These are phyloP conservation scores for Juncus inflexus DNA, from an alignment of 176 grass and related monocot genomes.

Conservation along the genomic window DNA sequence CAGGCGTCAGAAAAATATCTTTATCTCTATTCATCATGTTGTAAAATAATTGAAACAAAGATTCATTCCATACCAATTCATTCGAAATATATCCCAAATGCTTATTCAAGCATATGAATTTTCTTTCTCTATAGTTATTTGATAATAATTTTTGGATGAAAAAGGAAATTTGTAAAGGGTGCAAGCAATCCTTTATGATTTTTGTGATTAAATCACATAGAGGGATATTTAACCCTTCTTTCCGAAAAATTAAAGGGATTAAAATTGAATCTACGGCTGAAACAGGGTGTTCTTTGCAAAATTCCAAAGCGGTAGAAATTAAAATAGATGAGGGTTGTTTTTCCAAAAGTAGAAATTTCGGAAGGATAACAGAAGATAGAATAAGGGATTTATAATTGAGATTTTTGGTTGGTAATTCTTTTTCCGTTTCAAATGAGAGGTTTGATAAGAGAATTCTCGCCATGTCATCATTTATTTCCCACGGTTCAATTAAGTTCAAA, in stretches of 20 bases:
- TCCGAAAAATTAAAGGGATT: slow-evolving; percentile 58
- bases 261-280: slow-evolving; percentile 57
- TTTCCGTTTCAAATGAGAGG: slow-evolving; percentile 34
- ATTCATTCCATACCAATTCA: slow-evolving; percentile 64
- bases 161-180: slow-evolving; percentile 60
- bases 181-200: slow-evolving; percentile 73
- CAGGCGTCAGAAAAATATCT: slow-evolving; percentile 59
- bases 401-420: background rate
- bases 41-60: slow-evolving; percentile 62
- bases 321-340: slow-evolving; percentile 51
- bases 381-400: slow-evolving; percentile 35
- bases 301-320: slow-evolving; percentile 41
- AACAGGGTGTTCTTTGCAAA: slow-evolving; percentile 67
- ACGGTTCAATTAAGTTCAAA: slow-evolving; percentile 59
- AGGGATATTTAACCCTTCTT: slow-evolving; percentile 44
- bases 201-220: slow-evolving; percentile 53
- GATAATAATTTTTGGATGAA: slow-evolving; percentile 71
- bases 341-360: slow-evolving; percentile 52
- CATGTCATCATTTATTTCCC: slow-evolving; percentile 60
- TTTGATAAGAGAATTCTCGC: slow-evolving; percentile 44
- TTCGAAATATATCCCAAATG: slow-evolving; percentile 33
- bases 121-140: slow-evolving; percentile 31
- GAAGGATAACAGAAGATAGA: slow-evolving; percentile 60
- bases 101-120: slow-evolving; percentile 47
- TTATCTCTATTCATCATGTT: slow-evolving; percentile 52